phyloP scores from a whole-genome alignment of 495 filamentous ascomycete species.

The Acidomyces sp. region DNA sequence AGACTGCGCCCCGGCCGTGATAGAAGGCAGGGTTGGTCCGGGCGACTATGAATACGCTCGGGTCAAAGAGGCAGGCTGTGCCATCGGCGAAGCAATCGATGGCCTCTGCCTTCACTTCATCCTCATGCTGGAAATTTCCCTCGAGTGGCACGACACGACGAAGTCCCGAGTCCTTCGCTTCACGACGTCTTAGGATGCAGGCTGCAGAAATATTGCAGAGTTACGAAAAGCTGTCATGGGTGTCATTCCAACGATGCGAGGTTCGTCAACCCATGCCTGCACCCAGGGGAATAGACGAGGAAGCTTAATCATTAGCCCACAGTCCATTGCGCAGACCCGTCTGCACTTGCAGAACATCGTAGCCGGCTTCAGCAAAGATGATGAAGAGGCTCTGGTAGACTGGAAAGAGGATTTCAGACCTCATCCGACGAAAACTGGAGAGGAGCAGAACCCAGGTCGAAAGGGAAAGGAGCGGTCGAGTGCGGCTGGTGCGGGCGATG shows the following conservation, averaged over 20 bases:
- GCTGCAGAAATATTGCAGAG: conserved; percentile 18
- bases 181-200: conserved; percentile 3
- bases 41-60: too few relatives aligned
- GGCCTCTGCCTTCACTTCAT: too few relatives aligned
- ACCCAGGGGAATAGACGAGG: too few relatives aligned
- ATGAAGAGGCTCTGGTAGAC: conserved; percentile 11
- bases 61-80: too few relatives aligned
- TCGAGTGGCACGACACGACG: neutral
- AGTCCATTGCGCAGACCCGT: conserved; percentile 18
- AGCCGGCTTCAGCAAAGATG: conserved; percentile 13
- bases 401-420: conserved; percentile 13
- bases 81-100: too few relatives aligned
- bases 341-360: conserved; percentile 20
- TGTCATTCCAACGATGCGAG: conserved; percentile 16
- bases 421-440: conserved; percentile 9
- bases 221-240: conserved; percentile 19
- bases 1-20: neutral
- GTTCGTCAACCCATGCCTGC: conserved; percentile 3
- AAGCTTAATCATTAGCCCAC: too few relatives aligned
- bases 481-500: neutral
- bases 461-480: conserved; percentile 17
- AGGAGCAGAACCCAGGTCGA: neutral
- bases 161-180: conserved; percentile 13
- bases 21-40: neutral
- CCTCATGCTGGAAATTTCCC: too few relatives aligned